Conservation (phyloP, 305 asterid species). For the Fraxinus angustifolia region DNA sequence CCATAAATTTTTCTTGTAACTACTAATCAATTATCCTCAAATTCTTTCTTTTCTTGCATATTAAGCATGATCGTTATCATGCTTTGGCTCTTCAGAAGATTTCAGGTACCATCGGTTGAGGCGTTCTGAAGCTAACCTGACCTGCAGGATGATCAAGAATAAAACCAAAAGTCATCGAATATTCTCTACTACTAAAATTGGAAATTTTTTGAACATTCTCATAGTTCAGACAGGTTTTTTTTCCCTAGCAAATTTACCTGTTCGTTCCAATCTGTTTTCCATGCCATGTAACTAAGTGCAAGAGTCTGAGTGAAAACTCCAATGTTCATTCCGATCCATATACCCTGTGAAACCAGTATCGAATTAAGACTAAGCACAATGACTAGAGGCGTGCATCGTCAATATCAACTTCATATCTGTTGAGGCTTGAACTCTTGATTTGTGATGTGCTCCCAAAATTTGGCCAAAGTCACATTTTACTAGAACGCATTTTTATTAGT, state of each 20-base stretch:
- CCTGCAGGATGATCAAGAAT: not conserved
- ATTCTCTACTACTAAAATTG: not conserved
- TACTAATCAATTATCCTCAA: not conserved
- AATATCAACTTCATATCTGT: not conserved
- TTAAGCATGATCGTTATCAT: slow-evolving; percentile 32
- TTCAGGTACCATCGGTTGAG: slow-evolving; percentile 39
- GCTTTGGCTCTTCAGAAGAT: slow-evolving; percentile 28
- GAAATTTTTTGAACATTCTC: not conserved
- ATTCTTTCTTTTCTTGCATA: not conserved
- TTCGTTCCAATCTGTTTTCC: slow-evolving; percentile 47
- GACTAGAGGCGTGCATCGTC: not conserved
- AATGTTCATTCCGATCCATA: slow-evolving; percentile 54
- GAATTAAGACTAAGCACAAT: not conserved
- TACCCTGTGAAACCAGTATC: slow-evolving; percentile 31
- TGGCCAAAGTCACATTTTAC: too few species aligned
- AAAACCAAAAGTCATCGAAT: not conserved
- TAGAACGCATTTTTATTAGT: too few species aligned
- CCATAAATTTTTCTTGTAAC: not conserved
- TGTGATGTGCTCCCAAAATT: too few species aligned
- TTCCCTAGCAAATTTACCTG: slow-evolving; percentile 25
- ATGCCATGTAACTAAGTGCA: slow-evolving; percentile 52
- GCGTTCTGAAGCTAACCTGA: slow-evolving; percentile 32
- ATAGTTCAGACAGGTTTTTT: not conserved
- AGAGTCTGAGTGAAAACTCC: slow-evolving; percentile 39
- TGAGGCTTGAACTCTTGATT: too few species aligned